Conservation (phyloP, 129 eudicot genomes). For the Sambucus nigra region DNA sequence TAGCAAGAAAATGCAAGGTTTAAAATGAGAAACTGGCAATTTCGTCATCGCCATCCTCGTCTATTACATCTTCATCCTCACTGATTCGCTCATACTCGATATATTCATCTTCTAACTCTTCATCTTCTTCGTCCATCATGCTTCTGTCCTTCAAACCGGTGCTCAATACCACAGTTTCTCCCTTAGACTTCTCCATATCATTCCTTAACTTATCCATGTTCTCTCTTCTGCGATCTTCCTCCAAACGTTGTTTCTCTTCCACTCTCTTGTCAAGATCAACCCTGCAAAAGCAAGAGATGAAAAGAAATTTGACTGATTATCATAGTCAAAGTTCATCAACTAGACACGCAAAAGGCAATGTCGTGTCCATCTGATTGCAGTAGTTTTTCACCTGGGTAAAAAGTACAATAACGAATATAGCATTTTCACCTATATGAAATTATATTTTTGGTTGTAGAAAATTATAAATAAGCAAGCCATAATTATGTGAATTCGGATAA, state of each 20-base stretch:
- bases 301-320: background rate
- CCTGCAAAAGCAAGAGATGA: slow-evolving; percentile 19
- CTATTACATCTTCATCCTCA: slow-evolving; percentile 46
- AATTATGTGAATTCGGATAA: no score
- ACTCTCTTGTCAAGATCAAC: slow-evolving; percentile 77
- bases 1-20: slow-evolving; percentile 1
- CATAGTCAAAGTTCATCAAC: background rate
- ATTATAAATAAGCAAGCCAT: no score
- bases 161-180: slow-evolving; percentile 72
- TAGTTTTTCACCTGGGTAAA: no score
- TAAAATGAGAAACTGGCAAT: slow-evolving; percentile 38
- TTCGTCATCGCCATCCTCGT: slow-evolving; percentile 54
- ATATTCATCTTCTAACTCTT: slow-evolving; percentile 36
- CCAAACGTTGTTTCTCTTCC: slow-evolving; percentile 65
- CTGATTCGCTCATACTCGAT: slow-evolving; percentile 21
- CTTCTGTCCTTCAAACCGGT: slow-evolving; percentile 69
- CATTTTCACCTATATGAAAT: no score
- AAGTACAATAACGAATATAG: no score
- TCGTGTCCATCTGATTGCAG: no score
- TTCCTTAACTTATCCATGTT: slow-evolving; percentile 91
- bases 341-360: slow-evolving; percentile 3
- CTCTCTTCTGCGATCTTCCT: slow-evolving; percentile 71
- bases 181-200: slow-evolving; percentile 79
- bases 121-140: slow-evolving; percentile 43
- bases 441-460: no score